Percentiles rank a stretch among this genome's conserved stretches.
Evolutionary conservation across 176 grass and related monocot species (phyloP).

Genomic region (Ensete glaucum): DNA sequence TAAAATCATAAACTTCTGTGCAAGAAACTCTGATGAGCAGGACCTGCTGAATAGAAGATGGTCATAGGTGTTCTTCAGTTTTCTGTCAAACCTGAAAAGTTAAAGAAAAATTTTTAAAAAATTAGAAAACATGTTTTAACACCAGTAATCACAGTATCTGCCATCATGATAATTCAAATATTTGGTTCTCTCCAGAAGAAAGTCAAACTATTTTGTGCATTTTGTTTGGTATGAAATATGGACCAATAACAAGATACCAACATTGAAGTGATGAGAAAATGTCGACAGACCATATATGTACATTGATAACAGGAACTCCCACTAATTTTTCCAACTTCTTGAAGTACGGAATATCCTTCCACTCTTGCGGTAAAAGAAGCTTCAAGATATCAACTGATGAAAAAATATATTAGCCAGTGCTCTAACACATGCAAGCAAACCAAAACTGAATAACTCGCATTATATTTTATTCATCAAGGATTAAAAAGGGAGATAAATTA

Average conservation of each 20-base stretch:
- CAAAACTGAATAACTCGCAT: background rate
- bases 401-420: slow-evolving; percentile 24
- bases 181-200: no score
- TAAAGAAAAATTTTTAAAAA: background rate
- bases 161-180: background rate
- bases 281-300: slow-evolving; percentile 87
- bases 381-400: slow-evolving; percentile 94
- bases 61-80: slow-evolving; percentile 89
- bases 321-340: slow-evolving; percentile 91
- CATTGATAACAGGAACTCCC: slow-evolving; percentile 98
- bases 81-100: slow-evolving; percentile 80
- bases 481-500: slow-evolving; percentile 7
- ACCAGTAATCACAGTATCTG: background rate
- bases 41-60: slow-evolving; percentile 98
- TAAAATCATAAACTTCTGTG: background rate
- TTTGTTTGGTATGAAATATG: background rate
- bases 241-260: background rate
- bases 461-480: slow-evolving; percentile 9
- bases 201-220: background rate
- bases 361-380: slow-evolving; percentile 89
- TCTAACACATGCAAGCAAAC: slow-evolving; percentile 10
- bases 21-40: slow-evolving; percentile 1
- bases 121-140: background rate
- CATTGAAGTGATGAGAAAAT: slow-evolving; percentile 15
- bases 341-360: slow-evolving; percentile 83